A percentile compares a stretch with the other conserved stretches of the same genome.
Evolutionary conservation across 108 stramenopile genomes (phyloP).

Genomic region (Nitzschia sp.): DNA sequence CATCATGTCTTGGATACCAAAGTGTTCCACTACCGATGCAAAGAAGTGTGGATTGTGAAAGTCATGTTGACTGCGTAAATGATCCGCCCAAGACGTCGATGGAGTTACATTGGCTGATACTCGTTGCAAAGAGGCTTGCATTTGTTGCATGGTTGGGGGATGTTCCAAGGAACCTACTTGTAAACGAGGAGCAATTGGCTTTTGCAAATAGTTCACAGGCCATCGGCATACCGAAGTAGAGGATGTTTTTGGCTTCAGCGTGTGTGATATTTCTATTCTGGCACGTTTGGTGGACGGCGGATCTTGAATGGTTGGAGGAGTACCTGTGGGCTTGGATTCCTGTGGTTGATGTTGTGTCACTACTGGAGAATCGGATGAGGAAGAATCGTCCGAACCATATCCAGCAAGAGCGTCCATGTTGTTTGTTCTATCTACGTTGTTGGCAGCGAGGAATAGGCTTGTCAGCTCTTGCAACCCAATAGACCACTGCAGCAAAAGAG

Average conservation of each 20-base stretch:
- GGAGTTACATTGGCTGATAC: background rate
- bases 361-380: slow-evolving; percentile 8
- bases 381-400: slow-evolving; percentile 37
- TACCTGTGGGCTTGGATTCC: too few species aligned
- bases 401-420: slow-evolving; percentile 37
- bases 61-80: slow-evolving; percentile 36
- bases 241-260: too few species aligned
- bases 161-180: background rate
- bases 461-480: too few species aligned
- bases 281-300: background rate
- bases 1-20: slow-evolving; percentile 34
- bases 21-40: slow-evolving; percentile 40
- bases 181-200: background rate
- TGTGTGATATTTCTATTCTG: background rate
- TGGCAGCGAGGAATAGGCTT: too few species aligned
- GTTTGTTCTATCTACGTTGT: background rate
- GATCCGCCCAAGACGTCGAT: slow-evolving; percentile 21
- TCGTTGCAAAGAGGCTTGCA: background rate
- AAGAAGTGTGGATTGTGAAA: slow-evolving; percentile 55
- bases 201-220: background rate
- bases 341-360: background rate
- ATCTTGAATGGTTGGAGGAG: too few species aligned
- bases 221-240: background rate
- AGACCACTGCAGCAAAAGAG: too few species aligned
- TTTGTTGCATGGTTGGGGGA: background rate